Conservation (phyloP, 306 rosid species). For the Styphnolobium japonicum region DNA sequence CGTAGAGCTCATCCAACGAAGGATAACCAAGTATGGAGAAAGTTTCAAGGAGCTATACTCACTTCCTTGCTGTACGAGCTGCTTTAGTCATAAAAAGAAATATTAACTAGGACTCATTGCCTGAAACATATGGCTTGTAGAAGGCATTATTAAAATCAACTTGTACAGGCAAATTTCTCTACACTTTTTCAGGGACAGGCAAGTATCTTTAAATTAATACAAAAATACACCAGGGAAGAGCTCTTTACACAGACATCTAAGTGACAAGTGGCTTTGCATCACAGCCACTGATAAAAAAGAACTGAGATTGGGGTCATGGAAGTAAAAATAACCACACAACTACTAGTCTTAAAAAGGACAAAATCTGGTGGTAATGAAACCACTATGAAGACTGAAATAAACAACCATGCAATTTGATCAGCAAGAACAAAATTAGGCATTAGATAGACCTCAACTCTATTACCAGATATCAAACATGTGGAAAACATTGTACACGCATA, state of each 20-base stretch:
- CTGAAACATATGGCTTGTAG: background rate
- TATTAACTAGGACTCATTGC: background rate
- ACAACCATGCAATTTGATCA: conserved; percentile 4
- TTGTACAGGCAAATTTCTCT: background rate
- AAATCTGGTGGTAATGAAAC: background rate
- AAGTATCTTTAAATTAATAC: background rate
- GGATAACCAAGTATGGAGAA: background rate
- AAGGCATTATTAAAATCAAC: conserved; percentile 2
- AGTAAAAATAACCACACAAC: conserved; percentile 7
- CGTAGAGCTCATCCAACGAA: background rate
- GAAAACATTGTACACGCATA: background rate
- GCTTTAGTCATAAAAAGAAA: background rate
- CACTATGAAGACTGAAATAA: background rate
- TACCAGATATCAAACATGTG: conserved; percentile 14
- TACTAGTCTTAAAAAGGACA: background rate
- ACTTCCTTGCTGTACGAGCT: background rate
- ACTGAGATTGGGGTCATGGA: background rate
- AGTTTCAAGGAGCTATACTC: conserved; percentile 11
- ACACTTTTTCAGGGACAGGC: background rate
- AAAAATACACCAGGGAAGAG: background rate
- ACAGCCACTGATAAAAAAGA: background rate
- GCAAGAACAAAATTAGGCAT: conserved; percentile 4
- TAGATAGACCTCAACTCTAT: background rate
- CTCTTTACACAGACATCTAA: conserved; percentile 1
- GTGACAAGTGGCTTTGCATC: background rate